Evolutionary conservation across 768 basidiomycete species (phyloP).

Genomic region (Termitomyces sp.): DNA sequence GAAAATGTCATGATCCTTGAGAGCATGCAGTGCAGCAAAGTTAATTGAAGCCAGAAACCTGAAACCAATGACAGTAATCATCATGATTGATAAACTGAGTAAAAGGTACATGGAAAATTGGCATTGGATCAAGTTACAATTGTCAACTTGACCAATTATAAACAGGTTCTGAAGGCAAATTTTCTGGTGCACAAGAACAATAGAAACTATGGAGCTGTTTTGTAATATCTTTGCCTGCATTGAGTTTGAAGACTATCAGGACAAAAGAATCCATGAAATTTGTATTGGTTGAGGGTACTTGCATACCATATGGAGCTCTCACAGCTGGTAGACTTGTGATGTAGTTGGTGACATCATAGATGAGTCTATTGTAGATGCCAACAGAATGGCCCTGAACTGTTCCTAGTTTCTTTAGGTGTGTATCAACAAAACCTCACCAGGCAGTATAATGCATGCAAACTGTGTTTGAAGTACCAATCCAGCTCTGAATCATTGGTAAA

Average conservation of each 20-base stretch:
- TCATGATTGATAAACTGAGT: conserved; percentile 82
- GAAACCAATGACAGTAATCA: conserved; percentile 93
- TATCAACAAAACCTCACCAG: conserved; percentile 89
- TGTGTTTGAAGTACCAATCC: conserved; percentile 99
- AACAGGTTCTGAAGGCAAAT: conserved; percentile 93
- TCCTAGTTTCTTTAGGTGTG: conserved; percentile 70
- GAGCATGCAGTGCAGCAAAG: conserved; percentile 69
- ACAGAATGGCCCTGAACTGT: conserved; percentile 57
- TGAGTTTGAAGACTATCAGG: conserved; percentile 71
- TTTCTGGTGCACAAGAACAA: conserved; percentile 68
- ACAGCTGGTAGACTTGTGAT: conserved; percentile 64
- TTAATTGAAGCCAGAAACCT: conserved; percentile 87
- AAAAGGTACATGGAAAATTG: conserved; percentile 90
- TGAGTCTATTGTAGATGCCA: conserved; percentile 78
- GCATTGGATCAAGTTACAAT: conserved; percentile 88
- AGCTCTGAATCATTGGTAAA: conserved; percentile 86
- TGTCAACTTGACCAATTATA: conserved; percentile 88
- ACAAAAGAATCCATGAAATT: conserved; percentile 74
- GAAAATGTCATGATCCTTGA: conserved; percentile 91
- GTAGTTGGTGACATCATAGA: conserved; percentile 89
- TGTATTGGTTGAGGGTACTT: conserved; percentile 40
- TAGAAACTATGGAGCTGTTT: conserved; percentile 62
- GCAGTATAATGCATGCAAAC: conserved; percentile 86
- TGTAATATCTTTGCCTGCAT: conserved; percentile 78
- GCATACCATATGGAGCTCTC: conserved; percentile 41